Evolutionary conservation across 768 basidiomycete genomes (phyloP).

Genomic region (Russula brevipes): DNA sequence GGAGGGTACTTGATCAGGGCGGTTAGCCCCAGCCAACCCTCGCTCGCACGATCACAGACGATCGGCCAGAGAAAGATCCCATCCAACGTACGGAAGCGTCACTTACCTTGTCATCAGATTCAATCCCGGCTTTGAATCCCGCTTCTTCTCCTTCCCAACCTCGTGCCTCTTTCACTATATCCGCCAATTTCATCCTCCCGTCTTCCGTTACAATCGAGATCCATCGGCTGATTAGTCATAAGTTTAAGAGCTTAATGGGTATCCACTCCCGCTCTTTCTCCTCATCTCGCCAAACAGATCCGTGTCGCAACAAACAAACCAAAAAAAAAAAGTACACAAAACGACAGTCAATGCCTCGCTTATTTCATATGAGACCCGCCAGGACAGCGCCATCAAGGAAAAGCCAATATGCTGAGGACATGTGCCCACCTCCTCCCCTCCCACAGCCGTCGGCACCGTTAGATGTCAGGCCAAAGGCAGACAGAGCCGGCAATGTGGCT

Average conservation of each 20-base stretch:
- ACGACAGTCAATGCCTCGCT: background rate
- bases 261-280: constrained; percentile 29
- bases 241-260: constrained; percentile 43
- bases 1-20: constrained; percentile 42
- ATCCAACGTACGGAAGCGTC: constrained; percentile 25
- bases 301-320: background rate
- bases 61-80: constrained; percentile 40
- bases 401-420: background rate
- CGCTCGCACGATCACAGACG: constrained; percentile 56
- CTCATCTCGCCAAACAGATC: constrained; percentile 18
- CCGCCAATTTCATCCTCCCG: constrained; percentile 37
- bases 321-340: background rate
- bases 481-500: constrained; percentile 16
- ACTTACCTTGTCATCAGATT: constrained; percentile 28
- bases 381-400: background rate
- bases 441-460: constrained; percentile 14
- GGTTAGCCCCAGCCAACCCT: constrained; percentile 36
- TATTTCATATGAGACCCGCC: constrained; percentile 8
- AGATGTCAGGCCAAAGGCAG: background rate
- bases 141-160: constrained; percentile 45
- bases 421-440: background rate
- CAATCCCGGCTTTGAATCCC: constrained; percentile 26
- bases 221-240: constrained; percentile 36
- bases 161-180: constrained; percentile 46
- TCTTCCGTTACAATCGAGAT: constrained; percentile 41